Conservation (phyloP, 2,329 filamentous ascomycete species). For the Elsinoe ampelina region DNA sequence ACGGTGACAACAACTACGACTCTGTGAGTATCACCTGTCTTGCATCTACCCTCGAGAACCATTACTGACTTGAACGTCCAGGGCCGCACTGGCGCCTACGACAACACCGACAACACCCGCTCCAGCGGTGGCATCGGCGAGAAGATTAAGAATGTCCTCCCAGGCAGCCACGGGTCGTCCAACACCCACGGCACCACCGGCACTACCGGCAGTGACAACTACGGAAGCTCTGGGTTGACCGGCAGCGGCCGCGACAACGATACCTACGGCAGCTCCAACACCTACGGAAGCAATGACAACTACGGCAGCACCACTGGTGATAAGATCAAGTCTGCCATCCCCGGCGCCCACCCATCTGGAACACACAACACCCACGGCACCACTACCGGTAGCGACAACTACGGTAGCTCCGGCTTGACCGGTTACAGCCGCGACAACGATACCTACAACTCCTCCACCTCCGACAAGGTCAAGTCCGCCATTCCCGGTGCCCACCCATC, state of each 20-base stretch:
- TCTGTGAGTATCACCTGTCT: neutral
- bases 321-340: no score
- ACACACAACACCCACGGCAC: no score
- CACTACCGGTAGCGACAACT: neutral
- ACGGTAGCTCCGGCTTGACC: no score
- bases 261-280: conserved; percentile 13
- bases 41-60: neutral
- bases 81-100: conserved; percentile 8
- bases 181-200: no score
- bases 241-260: no score
- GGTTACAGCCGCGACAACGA: no score
- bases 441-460: conserved; percentile 14
- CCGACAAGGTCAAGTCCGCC: conserved; percentile 16
- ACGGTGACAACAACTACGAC: conserved; percentile 11
- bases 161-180: conserved; percentile 12
- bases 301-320: no score
- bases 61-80: neutral
- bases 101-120: conserved; percentile 12
- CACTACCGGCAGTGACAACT: neutral
- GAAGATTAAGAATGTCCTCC: conserved; percentile 7
- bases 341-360: no score
- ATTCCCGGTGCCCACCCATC: no score
- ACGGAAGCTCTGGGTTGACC: no score
- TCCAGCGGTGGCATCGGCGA: conserved; percentile 6
- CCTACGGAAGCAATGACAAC: no score